These are phyloP conservation scores for Nemania sp. DNA, from an alignment of 2,329 filamentous ascomycete genomes.

Conservation along the genomic window DNA sequence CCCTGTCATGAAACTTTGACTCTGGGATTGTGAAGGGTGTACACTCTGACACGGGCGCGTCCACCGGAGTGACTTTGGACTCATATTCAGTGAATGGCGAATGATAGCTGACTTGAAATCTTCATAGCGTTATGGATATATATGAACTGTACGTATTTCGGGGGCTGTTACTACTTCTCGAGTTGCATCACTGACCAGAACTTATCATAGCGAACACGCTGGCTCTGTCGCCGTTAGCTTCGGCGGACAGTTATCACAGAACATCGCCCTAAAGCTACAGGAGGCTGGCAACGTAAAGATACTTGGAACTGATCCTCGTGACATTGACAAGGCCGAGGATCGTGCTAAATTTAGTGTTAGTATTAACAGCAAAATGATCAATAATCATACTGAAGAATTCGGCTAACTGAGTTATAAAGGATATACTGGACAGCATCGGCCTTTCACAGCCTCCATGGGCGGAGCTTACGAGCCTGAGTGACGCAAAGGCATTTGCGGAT, in stretches of 20 bases:
- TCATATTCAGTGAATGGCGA: background rate
- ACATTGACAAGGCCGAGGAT: conserved; percentile 98
- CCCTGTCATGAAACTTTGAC: background rate
- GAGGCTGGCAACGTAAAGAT: conserved; percentile 88
- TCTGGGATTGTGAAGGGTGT: background rate
- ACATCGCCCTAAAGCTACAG: conserved; percentile 93
- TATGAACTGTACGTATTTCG: conserved; percentile 68
- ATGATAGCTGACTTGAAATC: conserved; percentile 54
- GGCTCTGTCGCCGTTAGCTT: conserved; percentile 92
- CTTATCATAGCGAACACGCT: conserved; percentile 61
- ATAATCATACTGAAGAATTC: background rate
- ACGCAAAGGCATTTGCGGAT: conserved; percentile 84
- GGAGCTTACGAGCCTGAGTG: conserved; percentile 87
- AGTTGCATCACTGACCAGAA: background rate
- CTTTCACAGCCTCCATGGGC: conserved; percentile 98
- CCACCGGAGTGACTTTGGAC: background rate
- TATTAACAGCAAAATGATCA: background rate
- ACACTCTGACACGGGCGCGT: background rate
- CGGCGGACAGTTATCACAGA: conserved; percentile 94
- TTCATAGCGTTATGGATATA: conserved; percentile 98
- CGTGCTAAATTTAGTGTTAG: conserved; percentile 79
- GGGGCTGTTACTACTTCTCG: too few relatives aligned
- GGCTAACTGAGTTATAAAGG: conserved; percentile 53
- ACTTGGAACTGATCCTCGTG: conserved; percentile 86
- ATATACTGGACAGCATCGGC: conserved; percentile 94